Evolutionary conservation across 345 rosid genomes (phyloP), one percentile per base, ranked within the genome.

Genomic region (Hibiscus mutabilis): DNA sequence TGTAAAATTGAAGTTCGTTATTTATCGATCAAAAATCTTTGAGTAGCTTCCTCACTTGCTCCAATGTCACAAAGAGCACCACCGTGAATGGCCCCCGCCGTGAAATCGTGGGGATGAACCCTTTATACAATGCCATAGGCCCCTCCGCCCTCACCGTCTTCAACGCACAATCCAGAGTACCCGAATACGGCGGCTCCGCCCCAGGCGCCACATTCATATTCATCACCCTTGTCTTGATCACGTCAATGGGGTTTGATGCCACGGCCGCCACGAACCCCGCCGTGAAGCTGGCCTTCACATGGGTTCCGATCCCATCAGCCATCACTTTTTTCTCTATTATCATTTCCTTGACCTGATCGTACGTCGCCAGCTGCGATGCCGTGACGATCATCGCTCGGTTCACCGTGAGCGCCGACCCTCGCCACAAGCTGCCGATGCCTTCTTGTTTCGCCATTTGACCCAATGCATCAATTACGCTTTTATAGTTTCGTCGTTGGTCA

Each of bases 81-180:
- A 92, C 91, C 2, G 98, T 92, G 47, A 90, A 92, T 1, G 98
- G 98, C 0, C 96, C 98, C 78, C 90, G 98, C 77, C 96, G 88
- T 0, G 96, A 90, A 51, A 89, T 85, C 4, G 98, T 92, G 14
- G 98, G 95, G 52, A 92, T 84, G 62, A 92, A 83, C 0, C 98
- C 98, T 66, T 90, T 92, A 12, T 90, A 90, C 19, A 92, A 87
- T 0, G 96, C 90, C 96, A 85, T 74, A 0, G 87, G 77, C 24
- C 98, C 98, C 82, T 90, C 96, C 10, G 88, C 86, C 72, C 79
- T 76, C 37, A 92, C 84, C 8, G 92, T 90, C 82, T 88, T 88
- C 79, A 88, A 9, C 8, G 78, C 92, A 63, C 95, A 92, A 77
- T 88, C 98, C 66, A 90, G 69, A 3, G 98, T 88, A 15, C 96